Percentiles rank a stretch among this genome's conserved stretches.
Conservation (phyloP, 306 rosid genomes). For the Abrus pulchellus region DNA sequence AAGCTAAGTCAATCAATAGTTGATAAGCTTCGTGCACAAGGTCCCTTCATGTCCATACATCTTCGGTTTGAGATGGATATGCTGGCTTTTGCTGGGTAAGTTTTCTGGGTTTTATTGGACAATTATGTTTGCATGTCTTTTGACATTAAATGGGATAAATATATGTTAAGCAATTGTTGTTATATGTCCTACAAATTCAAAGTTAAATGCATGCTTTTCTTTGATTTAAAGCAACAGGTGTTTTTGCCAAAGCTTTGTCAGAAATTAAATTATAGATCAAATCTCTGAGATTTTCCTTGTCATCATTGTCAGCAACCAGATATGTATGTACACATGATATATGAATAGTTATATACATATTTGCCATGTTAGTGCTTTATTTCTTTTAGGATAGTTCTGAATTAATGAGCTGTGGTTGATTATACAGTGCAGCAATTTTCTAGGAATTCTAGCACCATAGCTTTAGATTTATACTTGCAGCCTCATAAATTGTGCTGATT, state of each 20-base stretch:
- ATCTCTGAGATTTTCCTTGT: slow-evolving; percentile 9
- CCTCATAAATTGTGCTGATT: slow-evolving; percentile 22
- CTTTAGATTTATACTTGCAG: slow-evolving; percentile 3
- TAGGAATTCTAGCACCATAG: slow-evolving; percentile 6
- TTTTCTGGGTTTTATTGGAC: slow-evolving; percentile 23
- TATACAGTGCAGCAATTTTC: neutral
- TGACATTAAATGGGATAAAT: slow-evolving; percentile 22
- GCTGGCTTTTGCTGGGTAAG: slow-evolving; percentile 99
- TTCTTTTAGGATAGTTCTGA: slow-evolving; percentile 7
- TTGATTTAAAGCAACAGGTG: slow-evolving; percentile 26
- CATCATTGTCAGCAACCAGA: neutral
- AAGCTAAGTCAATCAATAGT: slow-evolving; percentile 89
- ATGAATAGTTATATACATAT: neutral
- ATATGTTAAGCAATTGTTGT: slow-evolving; percentile 11
- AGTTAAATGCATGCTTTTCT: slow-evolving; percentile 25
- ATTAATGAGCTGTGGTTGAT: slow-evolving; percentile 10
- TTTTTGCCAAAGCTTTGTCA: slow-evolving; percentile 33
- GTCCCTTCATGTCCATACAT: slow-evolving; percentile 95
- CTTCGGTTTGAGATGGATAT: slow-evolving; percentile 99
- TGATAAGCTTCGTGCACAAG: slow-evolving; percentile 91
- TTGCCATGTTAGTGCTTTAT: neutral
- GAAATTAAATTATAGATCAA: slow-evolving; percentile 37
- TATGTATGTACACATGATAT: neutral
- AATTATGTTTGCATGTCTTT: slow-evolving; percentile 37
- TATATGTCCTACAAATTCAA: neutral